phyloP scores from a whole-genome alignment of 257 asterid species.

The Solanum arcanum region DNA sequence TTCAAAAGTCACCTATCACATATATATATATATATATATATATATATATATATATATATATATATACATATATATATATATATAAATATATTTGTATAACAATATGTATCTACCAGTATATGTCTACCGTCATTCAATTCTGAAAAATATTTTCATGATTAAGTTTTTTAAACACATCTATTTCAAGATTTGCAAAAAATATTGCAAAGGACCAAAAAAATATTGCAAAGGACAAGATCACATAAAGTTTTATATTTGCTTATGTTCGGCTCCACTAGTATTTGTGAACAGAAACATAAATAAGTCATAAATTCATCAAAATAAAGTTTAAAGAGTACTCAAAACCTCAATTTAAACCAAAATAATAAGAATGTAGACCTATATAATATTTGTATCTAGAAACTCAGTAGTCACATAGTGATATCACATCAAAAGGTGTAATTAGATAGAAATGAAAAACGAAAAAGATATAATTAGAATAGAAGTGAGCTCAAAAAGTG shows the following conservation, averaged over 20 bases:
- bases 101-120: not conserved
- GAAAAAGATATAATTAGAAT: no score
- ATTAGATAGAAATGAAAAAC: no score
- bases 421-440: no score
- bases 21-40: not conserved
- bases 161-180: no score
- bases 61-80: not conserved
- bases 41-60: not conserved
- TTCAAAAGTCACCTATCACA: not conserved
- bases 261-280: not conserved
- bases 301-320: not conserved
- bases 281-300: no score
- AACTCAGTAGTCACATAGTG: not conserved
- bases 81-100: not conserved
- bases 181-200: no score
- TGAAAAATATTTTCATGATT: not conserved
- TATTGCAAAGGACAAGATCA: not conserved
- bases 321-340: no score
- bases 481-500: not conserved
- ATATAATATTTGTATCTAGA: no score
- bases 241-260: not conserved
- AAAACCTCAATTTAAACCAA: not conserved
- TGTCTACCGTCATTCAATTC: not conserved
- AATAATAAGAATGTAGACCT: no score
- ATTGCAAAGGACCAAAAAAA: no score